Evolutionary conservation across 1,284 basidiomycete species (phyloP), one percentile per base, ranked within the genome.

Genomic region (Mycena citricolor): DNA sequence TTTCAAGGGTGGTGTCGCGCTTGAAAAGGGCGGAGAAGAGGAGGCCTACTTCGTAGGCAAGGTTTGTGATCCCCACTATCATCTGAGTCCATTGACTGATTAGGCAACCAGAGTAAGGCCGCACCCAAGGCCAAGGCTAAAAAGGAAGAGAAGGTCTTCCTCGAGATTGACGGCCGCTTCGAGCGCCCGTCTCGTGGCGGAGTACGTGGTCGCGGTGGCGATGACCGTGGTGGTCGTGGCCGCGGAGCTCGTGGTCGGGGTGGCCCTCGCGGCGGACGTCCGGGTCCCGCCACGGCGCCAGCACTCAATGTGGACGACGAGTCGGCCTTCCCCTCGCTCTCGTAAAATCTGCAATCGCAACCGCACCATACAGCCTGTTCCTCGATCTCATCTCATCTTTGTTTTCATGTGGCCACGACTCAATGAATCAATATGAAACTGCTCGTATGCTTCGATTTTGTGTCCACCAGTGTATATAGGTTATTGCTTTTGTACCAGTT

Each of bases 241-340:
- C 67, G 69, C 37, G 65, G 55, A 20, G 42, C 59, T 36, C 62
- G 72, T 42, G 66, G 63, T 26, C 62, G 66, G 48, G 69, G 71
- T 38, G 70, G 26, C 5, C 47, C 46, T 44, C 57, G 65, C 31
- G 63, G 54, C 10, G 59, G 56, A 24, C 65, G 66, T 48, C 58
- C 61, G 33, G 61, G 62, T 2, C 32, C 19, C 44, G 60, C 61
- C 36, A 32, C 35, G 48, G 48, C 63, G 39, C 54, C 66, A 42
- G 52, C 61, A 43, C 69, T 88, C 67, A 75, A 84, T 61, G 81
- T 89, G 55, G 79, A 81, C 59, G 90, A 94, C 67, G 75, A 88
- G 66, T 72, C 70, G 24, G 89, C 87, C 46, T 94, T 93, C 82
- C 90, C 90, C 40, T 87, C 89, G 54, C 76, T 92, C 55, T 74